Conservation (phyloP, 306 rosid species). For the Vigna trinervia region DNA sequence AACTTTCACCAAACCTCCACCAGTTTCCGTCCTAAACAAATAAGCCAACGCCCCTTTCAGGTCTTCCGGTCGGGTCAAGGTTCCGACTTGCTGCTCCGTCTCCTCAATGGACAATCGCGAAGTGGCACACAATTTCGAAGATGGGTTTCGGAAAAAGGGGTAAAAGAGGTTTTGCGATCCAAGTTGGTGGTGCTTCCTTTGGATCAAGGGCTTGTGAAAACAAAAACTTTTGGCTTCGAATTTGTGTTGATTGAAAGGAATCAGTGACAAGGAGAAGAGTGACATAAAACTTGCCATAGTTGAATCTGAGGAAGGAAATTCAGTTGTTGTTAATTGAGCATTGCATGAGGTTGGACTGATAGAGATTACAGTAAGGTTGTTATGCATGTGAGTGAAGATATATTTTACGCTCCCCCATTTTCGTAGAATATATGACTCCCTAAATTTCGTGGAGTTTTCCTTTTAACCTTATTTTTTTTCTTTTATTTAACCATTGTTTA, state of each 20-base stretch:
- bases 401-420: no score
- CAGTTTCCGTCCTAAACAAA: conserved; percentile 78
- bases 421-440: no score
- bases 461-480: no score
- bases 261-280: conserved; percentile 46
- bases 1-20: conserved; percentile 71
- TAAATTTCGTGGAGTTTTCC: no score
- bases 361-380: not conserved
- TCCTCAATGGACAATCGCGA: conserved; percentile 58
- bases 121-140: conserved; percentile 50
- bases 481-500: no score
- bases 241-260: conserved; percentile 40
- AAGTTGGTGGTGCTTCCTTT: conserved; percentile 45
- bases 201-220: conserved; percentile 46
- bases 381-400: not conserved
- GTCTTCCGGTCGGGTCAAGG: conserved; percentile 48
- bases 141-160: conserved; percentile 38
- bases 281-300: conserved; percentile 63
- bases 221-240: conserved; percentile 20
- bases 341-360: not conserved
- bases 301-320: not conserved
- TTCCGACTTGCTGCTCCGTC: conserved; percentile 41
- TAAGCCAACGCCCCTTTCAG: conserved; percentile 54
- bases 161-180: conserved; percentile 23
- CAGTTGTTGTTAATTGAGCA: not conserved